phyloP scores from a whole-genome alignment of 768 basidiomycete genomes.

The Lentinula sp. region DNA sequence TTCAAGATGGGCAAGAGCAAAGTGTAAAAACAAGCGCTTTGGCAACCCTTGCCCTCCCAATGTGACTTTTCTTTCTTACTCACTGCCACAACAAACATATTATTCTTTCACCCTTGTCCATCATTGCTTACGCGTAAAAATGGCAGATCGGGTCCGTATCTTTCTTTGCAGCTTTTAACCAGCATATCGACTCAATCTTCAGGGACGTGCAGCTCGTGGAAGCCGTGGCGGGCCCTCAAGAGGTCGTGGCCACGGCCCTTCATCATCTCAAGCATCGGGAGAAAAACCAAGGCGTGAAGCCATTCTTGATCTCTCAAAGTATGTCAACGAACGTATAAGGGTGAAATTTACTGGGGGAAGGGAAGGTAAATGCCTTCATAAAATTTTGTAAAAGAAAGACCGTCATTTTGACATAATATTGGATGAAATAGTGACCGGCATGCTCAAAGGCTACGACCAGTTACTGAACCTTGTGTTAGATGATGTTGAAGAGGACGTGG shows the following conservation, averaged over 20 bases:
- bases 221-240: slow-evolving; percentile 15
- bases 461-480: slow-evolving; percentile 95
- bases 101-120: neutral
- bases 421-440: slow-evolving; percentile 67
- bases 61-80: slow-evolving; percentile 5
- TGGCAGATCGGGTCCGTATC: slow-evolving; percentile 58
- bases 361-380: slow-evolving; percentile 59
- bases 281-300: slow-evolving; percentile 89
- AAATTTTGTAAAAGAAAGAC: neutral
- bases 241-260: slow-evolving; percentile 30
- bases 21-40: slow-evolving; percentile 2
- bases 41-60: neutral
- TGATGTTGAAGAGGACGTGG: slow-evolving; percentile 82
- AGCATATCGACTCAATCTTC: slow-evolving; percentile 29
- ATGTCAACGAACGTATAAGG: slow-evolving; percentile 84
- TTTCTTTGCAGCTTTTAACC: slow-evolving; percentile 14
- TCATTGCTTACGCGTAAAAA: slow-evolving; percentile 18
- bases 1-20: neutral
- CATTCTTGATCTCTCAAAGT: slow-evolving; percentile 93
- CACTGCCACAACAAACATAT: slow-evolving; percentile 2
- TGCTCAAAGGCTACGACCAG: slow-evolving; percentile 95
- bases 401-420: neutral
- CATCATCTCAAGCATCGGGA: slow-evolving; percentile 38
- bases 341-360: slow-evolving; percentile 98
- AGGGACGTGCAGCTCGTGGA: slow-evolving; percentile 56